Evolutionary conservation across 2,329 filamentous ascomycete species (phyloP), one percentile per base, ranked within the genome.

Genomic region (Blastomyces emzantsi): DNA sequence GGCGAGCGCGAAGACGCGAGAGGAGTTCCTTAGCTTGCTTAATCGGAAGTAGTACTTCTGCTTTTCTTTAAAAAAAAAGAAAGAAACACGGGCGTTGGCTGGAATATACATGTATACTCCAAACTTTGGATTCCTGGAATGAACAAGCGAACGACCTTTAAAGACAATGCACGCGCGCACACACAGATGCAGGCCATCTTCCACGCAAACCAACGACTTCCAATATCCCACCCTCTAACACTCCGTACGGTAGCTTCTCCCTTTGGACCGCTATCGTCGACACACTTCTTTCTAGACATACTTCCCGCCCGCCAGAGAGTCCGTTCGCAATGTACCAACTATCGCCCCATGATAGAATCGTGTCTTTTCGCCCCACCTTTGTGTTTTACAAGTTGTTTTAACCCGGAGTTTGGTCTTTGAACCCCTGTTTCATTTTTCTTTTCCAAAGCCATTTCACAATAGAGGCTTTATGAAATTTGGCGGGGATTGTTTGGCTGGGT

Each of bases 21-120:
- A 96, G 74, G 94, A 99, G 77, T 99, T 99, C 73, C 79, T 99
- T 73, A 96, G 87, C 70, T 82, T 99, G 45, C 76, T 92, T 63
- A 86, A 90, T 75, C 77, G 78, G 68, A 74, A 75, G 67, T 82
- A 71, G 72, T 33, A 28, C 15, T 33, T 47, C 17, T 15, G n/a
- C n/a, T 19, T 3, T 1, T 2, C 2, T 43, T 6, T 5, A 43
- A 43, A 5, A 25, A 17, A 49, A 47, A 47, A 2, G 15, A 15
- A 57, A 4, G 11, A 57, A 36, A 39, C 2, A 45, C 7, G n/a
- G 15, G 22, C 1, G n/a, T 11, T 13, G 22, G 22, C 7, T 11
- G 47, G 22, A 45, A 45, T 8, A 30, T 19, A 33, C 19, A 51
- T 51, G 15, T 28, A 52, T 30, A 28, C 22, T 25, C 49, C 49